Evolutionary conservation across 2,329 filamentous ascomycete species (phyloP).

Genomic region (Arthrinium puccinioides): DNA sequence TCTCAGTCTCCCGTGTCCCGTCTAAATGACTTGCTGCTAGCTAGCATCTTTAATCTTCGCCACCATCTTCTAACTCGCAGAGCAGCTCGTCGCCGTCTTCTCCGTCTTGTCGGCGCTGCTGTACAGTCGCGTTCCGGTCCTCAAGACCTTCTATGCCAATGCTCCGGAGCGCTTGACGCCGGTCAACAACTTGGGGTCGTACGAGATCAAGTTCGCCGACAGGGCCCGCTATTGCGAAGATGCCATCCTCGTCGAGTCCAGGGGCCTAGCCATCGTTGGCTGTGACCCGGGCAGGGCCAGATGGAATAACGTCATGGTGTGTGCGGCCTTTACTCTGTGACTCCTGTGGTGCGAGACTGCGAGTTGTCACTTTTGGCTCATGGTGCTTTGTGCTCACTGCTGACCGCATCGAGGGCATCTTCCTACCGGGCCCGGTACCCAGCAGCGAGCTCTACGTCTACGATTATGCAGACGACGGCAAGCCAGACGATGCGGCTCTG

Average conservation of each 20-base stretch:
- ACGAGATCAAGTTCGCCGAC: slow-evolving; percentile 27
- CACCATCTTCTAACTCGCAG: no score
- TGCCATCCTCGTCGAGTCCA: slow-evolving; percentile 25
- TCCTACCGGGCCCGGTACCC: slow-evolving; percentile 16
- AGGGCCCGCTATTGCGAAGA: slow-evolving; percentile 33
- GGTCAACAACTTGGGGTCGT: slow-evolving; percentile 17
- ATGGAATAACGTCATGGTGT: slow-evolving; percentile 34
- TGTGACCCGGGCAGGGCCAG: slow-evolving; percentile 32
- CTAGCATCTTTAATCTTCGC: no score
- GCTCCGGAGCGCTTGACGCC: slow-evolving; percentile 19
- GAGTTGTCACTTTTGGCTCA: not conserved
- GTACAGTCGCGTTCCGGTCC: not conserved
- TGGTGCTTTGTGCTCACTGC: not conserved
- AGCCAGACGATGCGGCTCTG: slow-evolving; percentile 14
- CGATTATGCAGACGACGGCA: slow-evolving; percentile 21
- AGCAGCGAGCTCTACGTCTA: slow-evolving; percentile 28
- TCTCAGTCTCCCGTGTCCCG: no score
- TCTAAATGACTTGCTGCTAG: no score
- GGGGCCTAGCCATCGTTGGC: slow-evolving; percentile 26
- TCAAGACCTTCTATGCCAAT: slow-evolving; percentile 18
- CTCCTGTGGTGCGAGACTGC: not conserved
- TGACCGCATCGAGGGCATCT: slow-evolving; percentile 14
- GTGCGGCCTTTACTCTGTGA: not conserved
- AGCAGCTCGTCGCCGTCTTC: no score
- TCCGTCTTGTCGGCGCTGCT: not conserved